Evolutionary conservation across 208 protist genomes (phyloP).

Genomic region (Trichomonas gallinae): DNA sequence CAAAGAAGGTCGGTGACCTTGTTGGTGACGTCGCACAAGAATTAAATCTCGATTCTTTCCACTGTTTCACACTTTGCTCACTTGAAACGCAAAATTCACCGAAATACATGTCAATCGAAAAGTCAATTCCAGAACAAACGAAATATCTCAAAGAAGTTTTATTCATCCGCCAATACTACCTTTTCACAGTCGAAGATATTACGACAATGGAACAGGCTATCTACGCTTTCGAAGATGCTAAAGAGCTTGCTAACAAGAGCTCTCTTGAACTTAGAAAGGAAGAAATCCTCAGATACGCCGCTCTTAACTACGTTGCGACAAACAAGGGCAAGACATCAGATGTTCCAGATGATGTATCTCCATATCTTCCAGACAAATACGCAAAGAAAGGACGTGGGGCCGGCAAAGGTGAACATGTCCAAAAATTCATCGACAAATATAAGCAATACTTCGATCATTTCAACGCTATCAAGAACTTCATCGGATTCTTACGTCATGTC

Average conservation of each 20-base stretch:
- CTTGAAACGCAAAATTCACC: background rate
- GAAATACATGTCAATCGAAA: background rate
- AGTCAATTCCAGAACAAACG: conserved; percentile 9
- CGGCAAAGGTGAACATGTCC: background rate
- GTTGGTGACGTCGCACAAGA: background rate
- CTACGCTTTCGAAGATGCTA: background rate
- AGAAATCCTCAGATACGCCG: background rate
- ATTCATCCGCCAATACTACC: background rate
- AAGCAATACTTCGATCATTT: background rate
- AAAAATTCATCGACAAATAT: background rate
- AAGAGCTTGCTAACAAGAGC: background rate
- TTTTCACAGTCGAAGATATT: conserved; percentile 1
- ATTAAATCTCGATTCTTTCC: background rate
- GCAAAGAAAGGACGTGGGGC: no score
- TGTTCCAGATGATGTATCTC: background rate
- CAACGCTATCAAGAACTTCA: background rate
- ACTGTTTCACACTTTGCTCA: background rate
- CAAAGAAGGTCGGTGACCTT: background rate
- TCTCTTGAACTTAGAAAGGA: background rate
- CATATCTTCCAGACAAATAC: background rate
- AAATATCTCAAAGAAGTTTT: background rate
- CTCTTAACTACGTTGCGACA: background rate
- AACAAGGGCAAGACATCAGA: background rate
- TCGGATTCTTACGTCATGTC: background rate
- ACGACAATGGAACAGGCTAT: background rate